Evolutionary conservation across 768 basidiomycete genomes (phyloP), one percentile per base, ranked within the genome.

Genomic region (Lentinula detonsa): DNA sequence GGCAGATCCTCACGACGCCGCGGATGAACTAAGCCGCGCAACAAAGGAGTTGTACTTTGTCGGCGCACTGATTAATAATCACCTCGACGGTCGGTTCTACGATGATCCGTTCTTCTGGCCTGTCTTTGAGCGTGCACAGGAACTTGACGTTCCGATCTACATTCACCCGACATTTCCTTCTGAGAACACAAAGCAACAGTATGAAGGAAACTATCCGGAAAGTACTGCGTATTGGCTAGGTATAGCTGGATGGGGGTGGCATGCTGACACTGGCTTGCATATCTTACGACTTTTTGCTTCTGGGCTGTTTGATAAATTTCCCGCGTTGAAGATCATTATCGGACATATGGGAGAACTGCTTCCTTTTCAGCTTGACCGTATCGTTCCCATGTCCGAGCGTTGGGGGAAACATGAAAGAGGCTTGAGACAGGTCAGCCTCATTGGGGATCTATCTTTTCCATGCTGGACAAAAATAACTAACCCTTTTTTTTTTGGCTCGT

Each of bases 191-290:
- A 42, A 56, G 39, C 13, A 37, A 8, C 55, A 43, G n/a, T 56
- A 56, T n/a, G 15, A 56, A 31, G 55, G 55, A 28, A 56, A 56
- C n/a, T 56, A 42, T 28, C 23, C 55, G 5, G 55, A 40, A 13
- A 28, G 5, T 23, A 43, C 55, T 5, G 37, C 40, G 13, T 31
- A 40, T 43, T 39, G 7, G 39, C 40, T 56, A 6, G 40, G 55
- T 56, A 56, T 56, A 4, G 55, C 55, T 28, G 55, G 55, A 28
- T 56, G 55, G 55, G 55, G 55, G 3, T 56, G 55, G 55, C 55
- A 56, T 28, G 55, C 31, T 13, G 55, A 56, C 16, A 56, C 55
- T 28, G 55, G 55, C 6, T 33, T 56, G 23, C 55, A 56, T 43
- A 43, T 56, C 5, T 18, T 56, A 11, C n/a, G 55, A 16, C 55